Evolutionary conservation across 495 filamentous ascomycete genomes (phyloP), one percentile per base, ranked within the genome.

Genomic region (Aspergillus asperescens): DNA sequence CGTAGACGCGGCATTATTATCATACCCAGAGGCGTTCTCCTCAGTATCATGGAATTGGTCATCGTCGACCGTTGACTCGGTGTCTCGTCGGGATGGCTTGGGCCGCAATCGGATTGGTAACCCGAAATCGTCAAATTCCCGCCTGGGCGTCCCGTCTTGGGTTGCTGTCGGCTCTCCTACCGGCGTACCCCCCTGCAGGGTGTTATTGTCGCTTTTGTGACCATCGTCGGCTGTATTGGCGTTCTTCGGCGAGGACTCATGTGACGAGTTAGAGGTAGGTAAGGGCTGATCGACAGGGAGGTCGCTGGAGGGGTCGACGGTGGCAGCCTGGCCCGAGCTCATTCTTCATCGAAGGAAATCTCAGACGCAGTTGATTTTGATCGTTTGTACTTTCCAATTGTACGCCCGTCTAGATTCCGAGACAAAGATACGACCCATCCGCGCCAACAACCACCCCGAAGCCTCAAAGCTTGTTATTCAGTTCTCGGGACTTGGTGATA

Each of bases 121-220:
- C 2, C 73, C 73, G 55, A 77, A 77, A 39, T 77, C 73, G 44
- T 77, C 73, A n/a, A 73, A 22, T 15, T 65, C 66, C 31, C 38
- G 43, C 20, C 12, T 24, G 12, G 40, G 20, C 18, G 20, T 28
- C 22, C 29, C 23, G 16, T 48, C 28, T 23, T 41, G 50, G 29
- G 50, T 48, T 16, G 48, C 19, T 15, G 23, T 48, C 20, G 51
- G 20, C 10, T 45, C 55, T 37, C 34, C 54, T 43, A 35, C 54
- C 44, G 51, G 15, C 2, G 10, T 22, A 3, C 32, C 50, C 15
- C 37, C 47, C 12, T 23, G 25, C 19, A 56, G 38, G 16, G 40
- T 60, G 37, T 55, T 48, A 19, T 57, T 48, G 27, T 61, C 63
- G 39, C 63, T 63, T 25, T 54, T 54, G 20, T 48, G 54, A 7